Conservation (phyloP, 2,329 filamentous ascomycete genomes). For the Ilyonectria destructans region DNA sequence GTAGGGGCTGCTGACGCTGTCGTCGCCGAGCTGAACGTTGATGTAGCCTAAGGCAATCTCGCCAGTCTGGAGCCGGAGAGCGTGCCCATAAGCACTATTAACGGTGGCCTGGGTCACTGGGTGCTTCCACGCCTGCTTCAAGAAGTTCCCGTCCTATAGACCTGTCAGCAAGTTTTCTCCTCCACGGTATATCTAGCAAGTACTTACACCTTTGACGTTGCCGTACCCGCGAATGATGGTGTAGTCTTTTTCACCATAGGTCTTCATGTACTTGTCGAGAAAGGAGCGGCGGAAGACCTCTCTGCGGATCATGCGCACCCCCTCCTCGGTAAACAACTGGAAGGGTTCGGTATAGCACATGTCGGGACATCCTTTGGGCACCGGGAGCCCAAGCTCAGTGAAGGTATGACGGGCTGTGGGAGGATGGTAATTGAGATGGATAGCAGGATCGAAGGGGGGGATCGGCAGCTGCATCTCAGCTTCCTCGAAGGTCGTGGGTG, state of each 20-base stretch:
- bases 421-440: conserved; percentile 15
- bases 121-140: conserved; percentile 27
- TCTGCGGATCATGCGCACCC: conserved; percentile 29
- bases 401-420: conserved; percentile 15
- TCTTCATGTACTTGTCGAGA: conserved; percentile 27
- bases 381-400: conserved; percentile 25
- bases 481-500: neutral
- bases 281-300: conserved; percentile 24
- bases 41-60: conserved; percentile 26
- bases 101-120: conserved; percentile 27
- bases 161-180: neutral
- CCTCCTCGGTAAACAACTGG: conserved; percentile 28
- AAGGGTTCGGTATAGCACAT: conserved; percentile 32
- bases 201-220: conserved; percentile 2
- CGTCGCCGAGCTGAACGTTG: conserved; percentile 24
- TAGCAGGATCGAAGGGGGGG: conserved; percentile 2
- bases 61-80: conserved; percentile 19
- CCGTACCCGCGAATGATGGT: conserved; percentile 17
- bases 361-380: conserved; percentile 23
- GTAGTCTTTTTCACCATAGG: conserved; percentile 22
- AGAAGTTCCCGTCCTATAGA: conserved; percentile 19
- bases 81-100: conserved; percentile 16
- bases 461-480: neutral
- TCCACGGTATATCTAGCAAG: neutral
- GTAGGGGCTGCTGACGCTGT: conserved; percentile 17